Percentiles rank a stretch among this genome's conserved stretches.
These are phyloP conservation scores for Petasospora fabianii DNA, from an alignment of 1,139 yeast species.

Conservation along the genomic window DNA sequence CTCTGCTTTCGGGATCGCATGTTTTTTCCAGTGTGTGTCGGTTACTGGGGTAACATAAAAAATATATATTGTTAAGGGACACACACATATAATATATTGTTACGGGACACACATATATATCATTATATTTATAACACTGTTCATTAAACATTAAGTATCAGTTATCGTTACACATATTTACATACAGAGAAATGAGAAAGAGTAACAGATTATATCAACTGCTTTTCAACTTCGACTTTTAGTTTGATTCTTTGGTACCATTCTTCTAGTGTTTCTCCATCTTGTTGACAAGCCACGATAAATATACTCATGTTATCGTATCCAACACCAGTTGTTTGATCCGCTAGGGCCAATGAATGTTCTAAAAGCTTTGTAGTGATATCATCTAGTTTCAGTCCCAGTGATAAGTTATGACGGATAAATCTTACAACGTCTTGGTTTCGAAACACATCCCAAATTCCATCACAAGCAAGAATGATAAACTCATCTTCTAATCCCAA, in stretches of 20 bases:
- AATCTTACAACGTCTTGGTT: slow-evolving; percentile 50
- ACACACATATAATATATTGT: too few relatives aligned
- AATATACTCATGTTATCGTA: slow-evolving; percentile 78
- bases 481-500: slow-evolving; percentile 58
- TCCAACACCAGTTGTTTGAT: slow-evolving; percentile 71
- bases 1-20: too few relatives aligned
- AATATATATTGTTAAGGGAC: too few relatives aligned
- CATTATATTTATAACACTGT: too few relatives aligned
- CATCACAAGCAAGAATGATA: slow-evolving; percentile 69
- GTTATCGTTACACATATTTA: too few relatives aligned
- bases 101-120: too few relatives aligned
- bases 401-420: slow-evolving; percentile 53
- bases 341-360: slow-evolving; percentile 69
- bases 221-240: slow-evolving; percentile 47
- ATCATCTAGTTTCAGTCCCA: slow-evolving; percentile 56
- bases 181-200: neutral
- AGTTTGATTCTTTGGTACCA: slow-evolving; percentile 58
- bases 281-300: slow-evolving; percentile 55
- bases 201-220: slow-evolving; percentile 9
- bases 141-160: neutral
- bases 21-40: too few relatives aligned
- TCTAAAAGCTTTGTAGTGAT: slow-evolving; percentile 58
- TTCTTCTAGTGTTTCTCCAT: slow-evolving; percentile 41
- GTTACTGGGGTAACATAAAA: too few relatives aligned
- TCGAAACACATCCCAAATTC: slow-evolving; percentile 76